Conservation (phyloP, 1,284 basidiomycete genomes). For the Moesziomyces antarcticus region DNA sequence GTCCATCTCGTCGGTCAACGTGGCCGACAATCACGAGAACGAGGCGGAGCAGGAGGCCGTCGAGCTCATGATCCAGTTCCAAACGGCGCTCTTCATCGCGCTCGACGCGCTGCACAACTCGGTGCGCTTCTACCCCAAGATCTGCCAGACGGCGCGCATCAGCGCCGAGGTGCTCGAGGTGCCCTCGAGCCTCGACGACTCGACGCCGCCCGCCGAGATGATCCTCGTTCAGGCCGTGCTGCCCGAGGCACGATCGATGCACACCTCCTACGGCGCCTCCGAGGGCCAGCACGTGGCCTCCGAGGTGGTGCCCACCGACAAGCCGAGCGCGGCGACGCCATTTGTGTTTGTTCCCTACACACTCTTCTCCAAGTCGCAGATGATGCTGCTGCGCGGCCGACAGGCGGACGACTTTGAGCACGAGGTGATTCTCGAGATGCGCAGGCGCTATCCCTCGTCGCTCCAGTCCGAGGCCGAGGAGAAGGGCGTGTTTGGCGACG, state of each 20-base stretch:
- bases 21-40: constrained; percentile 41
- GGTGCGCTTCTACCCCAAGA: constrained; percentile 70
- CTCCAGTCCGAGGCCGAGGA: constrained; percentile 58
- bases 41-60: constrained; percentile 57
- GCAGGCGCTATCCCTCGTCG: constrained; percentile 66
- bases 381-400: constrained; percentile 69
- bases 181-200: constrained; percentile 68
- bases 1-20: constrained; percentile 45
- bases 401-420: constrained; percentile 68
- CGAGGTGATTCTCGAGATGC: constrained; percentile 67
- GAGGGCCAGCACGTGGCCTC: constrained; percentile 60
- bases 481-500: constrained; percentile 22
- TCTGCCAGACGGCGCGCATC: constrained; percentile 69
- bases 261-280: constrained; percentile 63
- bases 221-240: constrained; percentile 71
- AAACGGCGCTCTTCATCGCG: constrained; percentile 70
- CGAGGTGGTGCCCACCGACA: constrained; percentile 65
- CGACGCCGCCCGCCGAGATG: constrained; percentile 64
- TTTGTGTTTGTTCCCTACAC: constrained; percentile 72
- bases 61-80: constrained; percentile 70
- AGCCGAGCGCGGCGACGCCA: constrained; percentile 69
- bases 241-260: constrained; percentile 66
- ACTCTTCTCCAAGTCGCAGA: constrained; percentile 71
- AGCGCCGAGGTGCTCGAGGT: constrained; percentile 71
- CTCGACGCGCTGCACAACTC: constrained; percentile 70